Evolutionary conservation across 148 eudicot genomes (phyloP), one percentile per base, ranked within the genome.

Genomic region (Persicaria tinctoria): DNA sequence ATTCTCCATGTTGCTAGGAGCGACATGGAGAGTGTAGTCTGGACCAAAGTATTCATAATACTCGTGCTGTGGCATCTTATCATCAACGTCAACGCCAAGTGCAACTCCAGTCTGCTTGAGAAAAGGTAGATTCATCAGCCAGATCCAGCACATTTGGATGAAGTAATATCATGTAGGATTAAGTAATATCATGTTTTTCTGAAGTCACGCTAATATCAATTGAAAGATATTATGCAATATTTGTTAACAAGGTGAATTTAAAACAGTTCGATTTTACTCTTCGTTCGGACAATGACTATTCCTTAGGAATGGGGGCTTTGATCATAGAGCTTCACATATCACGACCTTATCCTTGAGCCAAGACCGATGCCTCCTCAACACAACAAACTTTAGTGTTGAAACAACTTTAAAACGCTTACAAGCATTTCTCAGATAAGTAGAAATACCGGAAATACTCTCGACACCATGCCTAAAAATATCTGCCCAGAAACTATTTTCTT

Each of bases 1-100:
- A 80, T 93, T 90, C 82, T 89, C 96, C 96, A 93, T 90, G 84
- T 90, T 93, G 86, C 97, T 93, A 59, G 96, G 90, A 76, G 93
- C 91, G 75, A 93, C 96, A 77, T 93, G 96, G 59, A 93, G 93
- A 49, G 90, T 87, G 82, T 89, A 93, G 62, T 93, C 97, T 55
- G 97, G 96, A 63, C 97, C 96, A 75, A 90, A 93, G 72, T 93
- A 93, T 78, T 90, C 93, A 78, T 81, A 90, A 68, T 90, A 93
- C 84, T 93, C 96, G 60, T 93, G 88, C 11, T 87, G 93, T 55
- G 97, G 97, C 91, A 92, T 87, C 79, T 86, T 87, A 81, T 92
- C 95, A 55, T 87, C 95, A 56, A 92, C 83, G 56, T 92, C 97
- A 75, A 81, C 51, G 68, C 97, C 97, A 80, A 90, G 87, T 68